Evolutionary conservation across 306 rosid species (phyloP).

Genomic region (Psophocarpus tetragonolobus): DNA sequence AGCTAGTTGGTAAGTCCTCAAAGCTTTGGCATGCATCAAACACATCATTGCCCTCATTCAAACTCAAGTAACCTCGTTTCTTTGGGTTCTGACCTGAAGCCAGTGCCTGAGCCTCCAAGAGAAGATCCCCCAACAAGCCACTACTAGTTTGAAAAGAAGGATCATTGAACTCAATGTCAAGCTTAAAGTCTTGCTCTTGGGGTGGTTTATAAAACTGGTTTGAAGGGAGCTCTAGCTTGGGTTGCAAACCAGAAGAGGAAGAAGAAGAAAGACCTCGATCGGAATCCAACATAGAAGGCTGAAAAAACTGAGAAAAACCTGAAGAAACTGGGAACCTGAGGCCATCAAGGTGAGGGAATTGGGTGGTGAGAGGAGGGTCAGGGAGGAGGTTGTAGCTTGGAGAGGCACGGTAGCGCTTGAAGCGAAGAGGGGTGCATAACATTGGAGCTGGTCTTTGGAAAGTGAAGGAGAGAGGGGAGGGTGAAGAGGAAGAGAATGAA

Average conservation of each 20-base stretch:
- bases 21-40: constrained; percentile 45
- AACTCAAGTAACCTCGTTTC: constrained; percentile 39
- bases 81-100: constrained; percentile 41
- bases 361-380: not conserved
- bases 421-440: constrained; percentile 43
- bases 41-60: constrained; percentile 46
- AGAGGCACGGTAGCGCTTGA: constrained; percentile 49
- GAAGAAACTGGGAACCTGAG: constrained; percentile 57
- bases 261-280: constrained; percentile 30
- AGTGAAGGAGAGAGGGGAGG: constrained; percentile 50
- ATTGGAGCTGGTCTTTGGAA: constrained; percentile 67
- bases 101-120: constrained; percentile 56
- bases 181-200: constrained; percentile 34
- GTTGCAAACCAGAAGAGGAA: constrained; percentile 22
- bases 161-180: constrained; percentile 36
- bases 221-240: constrained; percentile 71
- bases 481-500: constrained; percentile 28
- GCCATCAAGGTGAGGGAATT: constrained; percentile 34
- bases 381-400: not conserved
- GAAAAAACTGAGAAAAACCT: constrained; percentile 39
- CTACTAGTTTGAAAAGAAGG: constrained; percentile 23
- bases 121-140: constrained; percentile 57
- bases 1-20: constrained; percentile 42
- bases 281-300: constrained; percentile 45
- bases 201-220: constrained; percentile 51